Evolutionary conservation across 768 basidiomycete genomes (phyloP).

Genomic region (Collybia mongolica): DNA sequence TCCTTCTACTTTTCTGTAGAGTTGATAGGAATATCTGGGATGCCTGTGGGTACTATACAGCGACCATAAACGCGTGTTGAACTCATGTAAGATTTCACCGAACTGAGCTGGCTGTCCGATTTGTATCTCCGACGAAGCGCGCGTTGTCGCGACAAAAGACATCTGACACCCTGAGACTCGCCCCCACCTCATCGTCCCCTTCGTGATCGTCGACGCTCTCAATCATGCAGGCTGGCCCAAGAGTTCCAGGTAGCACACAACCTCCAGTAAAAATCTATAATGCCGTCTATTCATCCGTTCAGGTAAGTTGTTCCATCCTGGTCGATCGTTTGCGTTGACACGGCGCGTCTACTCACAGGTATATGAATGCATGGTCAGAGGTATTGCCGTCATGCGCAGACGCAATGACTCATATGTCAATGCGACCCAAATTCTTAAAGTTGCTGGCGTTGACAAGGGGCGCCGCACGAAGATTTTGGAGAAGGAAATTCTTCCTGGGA

Average conservation of each 20-base stretch:
- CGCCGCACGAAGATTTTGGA: slow-evolving; percentile 94
- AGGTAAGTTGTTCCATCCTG: slow-evolving; percentile 39
- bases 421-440: slow-evolving; percentile 98
- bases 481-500: slow-evolving; percentile 93
- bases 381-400: slow-evolving; percentile 97
- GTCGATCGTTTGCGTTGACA: slow-evolving; percentile 32
- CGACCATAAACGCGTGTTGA: not conserved
- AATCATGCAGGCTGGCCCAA: slow-evolving; percentile 47
- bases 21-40: too few relatives aligned
- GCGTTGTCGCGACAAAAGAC: slow-evolving; percentile 35
- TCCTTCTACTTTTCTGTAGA: too few relatives aligned
- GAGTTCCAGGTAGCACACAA: slow-evolving; percentile 39
- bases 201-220: slow-evolving; percentile 21
- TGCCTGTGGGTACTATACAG: not conserved
- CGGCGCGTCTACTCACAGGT: slow-evolving; percentile 55
- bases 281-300: slow-evolving; percentile 89
- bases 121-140: slow-evolving; percentile 30
- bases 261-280: slow-evolving; percentile 86
- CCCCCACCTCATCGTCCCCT: slow-evolving; percentile 22
- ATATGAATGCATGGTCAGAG: slow-evolving; percentile 97
- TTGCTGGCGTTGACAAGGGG: slow-evolving; percentile 97
- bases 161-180: slow-evolving; percentile 26
- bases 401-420: slow-evolving; percentile 95
- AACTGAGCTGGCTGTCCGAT: slow-evolving; percentile 1
- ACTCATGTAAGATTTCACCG: not conserved